Evolutionary conservation across 371 early-diverging fungal species (phyloP), one percentile per base, ranked within the genome.

Genomic region (Parasitella parasitica): DNA sequence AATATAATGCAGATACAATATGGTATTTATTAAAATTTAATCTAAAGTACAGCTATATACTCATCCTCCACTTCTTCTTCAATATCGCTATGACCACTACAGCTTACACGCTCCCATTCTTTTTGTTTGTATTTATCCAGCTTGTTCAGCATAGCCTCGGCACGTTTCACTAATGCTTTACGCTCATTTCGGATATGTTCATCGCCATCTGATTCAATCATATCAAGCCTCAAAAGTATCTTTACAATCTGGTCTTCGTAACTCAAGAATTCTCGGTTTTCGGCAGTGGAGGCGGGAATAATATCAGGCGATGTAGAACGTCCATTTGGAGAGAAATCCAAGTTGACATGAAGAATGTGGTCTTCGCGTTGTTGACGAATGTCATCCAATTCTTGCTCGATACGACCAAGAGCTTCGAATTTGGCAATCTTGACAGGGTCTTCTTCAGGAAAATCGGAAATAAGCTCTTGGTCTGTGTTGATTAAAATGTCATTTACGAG

Each of bases 81-180:
- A 13, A n/a, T 24, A 39, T 59, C 53, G 36, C 57, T 59, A 24
- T 50, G 24, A 22, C 55, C 59, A 46, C 57, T 52, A 36, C 32
- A 41, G 35, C 64, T 64, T 11, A 49, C 60, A 52, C 69, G 61
- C 63, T 75, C 72, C 80, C 80, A 80, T 71, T 80, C 80, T 6
- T 56, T 63, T 39, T 73, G 76, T 57, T 76, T 80, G 51, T 71
- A 72, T 30, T 75, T 67, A 67, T 80, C 80, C 36, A 80, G 36
- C 2, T 54, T 55, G 5, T 64, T 64, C 28, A 80, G 28, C 43
- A 80, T 50, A 0, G 35, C 28, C 48, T 77, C 76, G 2, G 80
- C 77, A 15, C 41, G 56, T 18, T 67, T 69, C 13, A 80, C 75
- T 32, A 80, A 20, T 2, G 54, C 35, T 32, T 74, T 75, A 15